Evolutionary conservation across 805 yeast species (phyloP), one percentile per base, ranked within the genome.

Genomic region (Starmera quercuum): DNA sequence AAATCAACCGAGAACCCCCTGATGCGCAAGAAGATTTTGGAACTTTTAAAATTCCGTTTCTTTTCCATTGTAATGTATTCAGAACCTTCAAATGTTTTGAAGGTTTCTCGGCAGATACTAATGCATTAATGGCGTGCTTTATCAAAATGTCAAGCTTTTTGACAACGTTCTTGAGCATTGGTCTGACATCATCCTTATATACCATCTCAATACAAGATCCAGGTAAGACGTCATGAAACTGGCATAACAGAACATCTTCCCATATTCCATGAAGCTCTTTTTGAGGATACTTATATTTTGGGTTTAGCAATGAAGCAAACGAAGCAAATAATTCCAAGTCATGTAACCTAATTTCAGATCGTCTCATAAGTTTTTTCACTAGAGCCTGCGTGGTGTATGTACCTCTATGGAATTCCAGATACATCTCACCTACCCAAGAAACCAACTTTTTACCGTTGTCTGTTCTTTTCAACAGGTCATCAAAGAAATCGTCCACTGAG

Each of bases 171-270:
- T 63, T 64, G 46, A 88, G 68, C 73, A 84, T 78, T 21, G 90
- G 88, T 51, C 78, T 73, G 8, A 90, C 97, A 47, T 83, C 92
- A 47, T 86, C 87, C 31, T 73, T 77, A 53, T 92, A 90, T 11
- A 92, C 96, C 77, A 85, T 75, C 41, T 86, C 95, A 49, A 90
- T 90, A 59, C 95, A 85, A 6, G 95, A 81, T 3, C 98, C 98
- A 2, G 98, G 98, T 33, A 92, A 67, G n/a, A 90, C 97, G 62
- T 90, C 98, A 57, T 90, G 98, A 64, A 90, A 90, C 55, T 90
- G 97, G 53, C 95, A 87, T 36, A 92, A 63, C 40, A 87, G 75
- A 15, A 90, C 75, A 56, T 84, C 78, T 54, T 86, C 90, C 98
- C 98, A 90, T 40, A 90, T 56, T 2, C 61, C 67, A 41, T 78